phyloP scores from a whole-genome alignment of 371 early-diverging fungal species.

The Mortierella sp. region DNA sequence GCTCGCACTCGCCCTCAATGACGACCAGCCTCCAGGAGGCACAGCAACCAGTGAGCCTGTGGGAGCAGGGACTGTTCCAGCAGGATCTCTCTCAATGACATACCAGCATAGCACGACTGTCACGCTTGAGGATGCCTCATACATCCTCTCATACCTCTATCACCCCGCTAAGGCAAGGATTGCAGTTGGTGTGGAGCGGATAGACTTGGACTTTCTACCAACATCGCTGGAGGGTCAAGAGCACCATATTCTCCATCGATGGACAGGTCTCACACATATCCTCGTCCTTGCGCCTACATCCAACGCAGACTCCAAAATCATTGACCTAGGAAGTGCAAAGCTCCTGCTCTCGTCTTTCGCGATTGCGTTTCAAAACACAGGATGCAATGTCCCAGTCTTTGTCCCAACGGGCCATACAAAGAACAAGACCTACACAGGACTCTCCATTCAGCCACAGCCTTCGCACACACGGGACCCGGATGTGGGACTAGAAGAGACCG shows the following conservation, averaged over 20 bases:
- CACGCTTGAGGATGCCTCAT: constrained; percentile 20
- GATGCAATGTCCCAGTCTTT: constrained; percentile 80
- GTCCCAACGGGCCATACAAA: constrained; percentile 76
- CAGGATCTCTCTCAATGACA: constrained; percentile 14
- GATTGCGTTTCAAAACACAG: constrained; percentile 78
- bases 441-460: constrained; percentile 53
- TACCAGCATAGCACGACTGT: constrained; percentile 36
- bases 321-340: constrained; percentile 74
- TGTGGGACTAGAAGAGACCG: constrained; percentile 31
- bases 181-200: constrained; percentile 24
- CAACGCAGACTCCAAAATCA: constrained; percentile 40
- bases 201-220: constrained; percentile 43
- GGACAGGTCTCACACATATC: constrained; percentile 43
- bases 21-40: constrained; percentile 39
- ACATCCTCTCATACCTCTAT: constrained; percentile 34
- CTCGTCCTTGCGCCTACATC: constrained; percentile 49
- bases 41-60: constrained; percentile 2
- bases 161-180: constrained; percentile 49
- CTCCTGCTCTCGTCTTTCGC: constrained; percentile 75
- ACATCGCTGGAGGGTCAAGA: constrained; percentile 20
- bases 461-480: constrained; percentile 15
- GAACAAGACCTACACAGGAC: constrained; percentile 71
- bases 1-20: constrained; percentile 40
- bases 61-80: not conserved
- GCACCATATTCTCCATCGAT: constrained; percentile 40